Conservation (phyloP, 495 filamentous ascomycete species). For the Talaromyces trachyspermus region DNA sequence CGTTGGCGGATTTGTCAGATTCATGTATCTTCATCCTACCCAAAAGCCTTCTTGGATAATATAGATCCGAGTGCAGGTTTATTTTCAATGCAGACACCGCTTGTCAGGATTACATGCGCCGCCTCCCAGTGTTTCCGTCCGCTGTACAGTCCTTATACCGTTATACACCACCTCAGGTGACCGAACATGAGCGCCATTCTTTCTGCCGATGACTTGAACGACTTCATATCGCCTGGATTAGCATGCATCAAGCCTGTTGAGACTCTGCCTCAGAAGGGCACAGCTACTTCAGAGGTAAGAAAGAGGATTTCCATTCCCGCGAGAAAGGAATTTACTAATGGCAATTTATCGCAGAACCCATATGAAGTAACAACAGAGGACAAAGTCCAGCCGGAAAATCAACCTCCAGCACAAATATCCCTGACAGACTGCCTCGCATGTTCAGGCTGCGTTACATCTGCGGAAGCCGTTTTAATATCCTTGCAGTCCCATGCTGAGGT, state of each 20-base stretch:
- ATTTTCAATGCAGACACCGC: too few relatives aligned
- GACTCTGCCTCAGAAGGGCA: slow-evolving; percentile 58
- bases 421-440: slow-evolving; percentile 96
- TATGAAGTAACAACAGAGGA: slow-evolving; percentile 93
- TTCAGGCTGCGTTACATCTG: slow-evolving; percentile 94
- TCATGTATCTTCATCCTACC: too few relatives aligned
- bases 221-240: slow-evolving; percentile 96
- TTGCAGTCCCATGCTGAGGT: slow-evolving; percentile 91
- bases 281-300: slow-evolving; percentile 27
- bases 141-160: too few relatives aligned
- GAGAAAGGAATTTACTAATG: background rate
- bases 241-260: slow-evolving; percentile 98
- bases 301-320: background rate
- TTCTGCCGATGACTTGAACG: slow-evolving; percentile 92
- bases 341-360: slow-evolving; percentile 40
- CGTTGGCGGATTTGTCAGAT: too few relatives aligned
- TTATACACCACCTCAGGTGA: slow-evolving; percentile 15
- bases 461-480: slow-evolving; percentile 88
- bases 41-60: too few relatives aligned
- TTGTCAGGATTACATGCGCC: too few relatives aligned
- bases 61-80: too few relatives aligned
- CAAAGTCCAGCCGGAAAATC: slow-evolving; percentile 49
- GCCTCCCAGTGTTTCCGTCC: too few relatives aligned
- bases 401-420: slow-evolving; percentile 77
- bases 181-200: slow-evolving; percentile 85